Conservation (phyloP, 2,329 filamentous ascomycete species). For the Fragosphaeria purpurea region DNA sequence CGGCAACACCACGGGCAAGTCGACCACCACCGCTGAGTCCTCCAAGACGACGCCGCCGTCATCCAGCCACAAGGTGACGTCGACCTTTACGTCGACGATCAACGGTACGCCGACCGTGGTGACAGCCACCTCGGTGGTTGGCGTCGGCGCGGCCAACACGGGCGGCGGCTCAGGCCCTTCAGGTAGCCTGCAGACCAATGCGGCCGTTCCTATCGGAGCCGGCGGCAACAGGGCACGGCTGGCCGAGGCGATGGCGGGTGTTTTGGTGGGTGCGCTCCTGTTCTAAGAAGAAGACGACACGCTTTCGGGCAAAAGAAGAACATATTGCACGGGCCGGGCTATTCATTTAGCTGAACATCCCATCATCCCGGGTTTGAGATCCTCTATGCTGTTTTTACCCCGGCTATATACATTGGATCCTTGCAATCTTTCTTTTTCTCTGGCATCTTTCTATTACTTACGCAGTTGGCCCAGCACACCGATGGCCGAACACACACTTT, state of each 20-base stretch:
- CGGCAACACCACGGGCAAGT: conserved; percentile 10
- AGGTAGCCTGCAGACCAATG: conserved; percentile 22
- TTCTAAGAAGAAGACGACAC: conserved; percentile 2
- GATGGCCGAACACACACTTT: not conserved
- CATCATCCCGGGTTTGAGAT: no score
- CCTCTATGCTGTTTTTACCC: no score
- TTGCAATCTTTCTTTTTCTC: not conserved
- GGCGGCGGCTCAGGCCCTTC: conserved; percentile 23
- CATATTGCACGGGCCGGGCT: no score
- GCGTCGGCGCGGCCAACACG: conserved; percentile 23
- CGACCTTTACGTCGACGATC: conserved; percentile 36
- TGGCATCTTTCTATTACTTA: not conserved
- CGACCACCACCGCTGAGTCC: conserved; percentile 7
- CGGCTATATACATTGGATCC: no score
- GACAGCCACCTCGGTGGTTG: conserved; percentile 40
- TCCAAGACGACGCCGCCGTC: conserved; percentile 1
- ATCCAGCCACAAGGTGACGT: conserved; percentile 13
- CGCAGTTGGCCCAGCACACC: not conserved
- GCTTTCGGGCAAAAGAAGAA: no score
- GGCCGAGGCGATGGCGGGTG: conserved; percentile 12
- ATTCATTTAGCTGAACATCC: no score
- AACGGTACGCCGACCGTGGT: conserved; percentile 35
- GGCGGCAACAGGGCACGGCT: conserved; percentile 3
- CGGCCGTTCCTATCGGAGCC: conserved; percentile 5
- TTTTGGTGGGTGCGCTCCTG: conserved; percentile 12